Evolutionary conservation across 257 asterid genomes (phyloP).

Genomic region (Nicotiana attenuata): DNA sequence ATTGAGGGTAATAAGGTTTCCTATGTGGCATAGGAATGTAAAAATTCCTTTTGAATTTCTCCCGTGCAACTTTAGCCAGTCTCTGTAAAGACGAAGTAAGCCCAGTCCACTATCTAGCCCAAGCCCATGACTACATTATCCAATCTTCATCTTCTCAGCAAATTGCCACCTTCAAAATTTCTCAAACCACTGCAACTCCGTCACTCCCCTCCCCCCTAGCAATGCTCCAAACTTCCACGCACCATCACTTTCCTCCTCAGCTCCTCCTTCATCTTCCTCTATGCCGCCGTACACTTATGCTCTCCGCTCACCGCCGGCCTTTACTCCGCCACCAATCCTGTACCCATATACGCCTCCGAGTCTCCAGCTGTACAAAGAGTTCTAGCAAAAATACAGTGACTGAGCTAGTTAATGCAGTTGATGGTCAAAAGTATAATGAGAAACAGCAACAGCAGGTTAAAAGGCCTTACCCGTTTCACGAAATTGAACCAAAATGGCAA

Average conservation of each 20-base stretch:
- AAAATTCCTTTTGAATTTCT: too few species aligned
- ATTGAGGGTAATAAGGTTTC: too few species aligned
- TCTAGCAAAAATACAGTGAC: background rate
- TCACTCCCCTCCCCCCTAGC: background rate
- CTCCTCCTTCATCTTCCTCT: conserved; percentile 12
- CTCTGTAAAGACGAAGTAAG: background rate
- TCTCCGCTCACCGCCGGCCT: conserved; percentile 23
- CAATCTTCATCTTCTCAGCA: background rate
- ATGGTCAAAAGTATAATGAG: conserved; percentile 8
- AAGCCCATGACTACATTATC: conserved; percentile 12
- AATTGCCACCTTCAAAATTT: background rate
- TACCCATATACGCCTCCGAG: conserved; percentile 25
- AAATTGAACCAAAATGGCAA: conserved; percentile 94
- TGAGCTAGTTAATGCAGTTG: background rate
- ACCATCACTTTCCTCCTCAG: conserved; percentile 33
- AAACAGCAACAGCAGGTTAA: conserved; percentile 28
- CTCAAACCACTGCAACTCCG: background rate
- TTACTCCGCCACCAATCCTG: conserved; percentile 16
- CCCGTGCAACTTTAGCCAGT: too few species aligned
- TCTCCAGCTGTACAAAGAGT: conserved; percentile 23
- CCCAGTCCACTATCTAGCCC: background rate
- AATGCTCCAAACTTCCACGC: conserved; percentile 45
- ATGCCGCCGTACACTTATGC: conserved; percentile 19
- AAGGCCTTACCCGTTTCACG: conserved; percentile 81
- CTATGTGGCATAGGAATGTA: too few species aligned